These are phyloP conservation scores for Torulaspora maleeae DNA, from an alignment of 805 yeast genomes.

Conservation along the genomic window DNA sequence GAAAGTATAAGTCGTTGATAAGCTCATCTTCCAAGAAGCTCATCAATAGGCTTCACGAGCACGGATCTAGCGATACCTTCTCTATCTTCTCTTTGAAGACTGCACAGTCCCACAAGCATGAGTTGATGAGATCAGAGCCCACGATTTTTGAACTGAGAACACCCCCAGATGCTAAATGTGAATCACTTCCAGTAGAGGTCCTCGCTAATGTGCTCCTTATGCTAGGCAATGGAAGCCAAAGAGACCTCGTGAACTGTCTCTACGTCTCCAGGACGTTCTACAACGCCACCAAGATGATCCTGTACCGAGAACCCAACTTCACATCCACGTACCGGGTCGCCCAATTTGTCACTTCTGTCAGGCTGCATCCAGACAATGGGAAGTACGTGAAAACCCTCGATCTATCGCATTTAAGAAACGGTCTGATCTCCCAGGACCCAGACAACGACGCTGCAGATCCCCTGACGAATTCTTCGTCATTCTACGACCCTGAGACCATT, in stretches of 20 bases:
- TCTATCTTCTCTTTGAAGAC: constrained; percentile 31
- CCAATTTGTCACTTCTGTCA: constrained; percentile 68
- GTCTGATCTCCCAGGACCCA: constrained; percentile 24
- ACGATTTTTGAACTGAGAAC: constrained; percentile 9
- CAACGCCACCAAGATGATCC: constrained; percentile 45
- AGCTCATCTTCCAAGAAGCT: constrained; percentile 28
- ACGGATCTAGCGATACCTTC: constrained; percentile 30
- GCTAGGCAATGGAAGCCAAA: constrained; percentile 10
- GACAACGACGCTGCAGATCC: neutral
- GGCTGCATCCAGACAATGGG: constrained; percentile 54
- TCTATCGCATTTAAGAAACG: constrained; percentile 46
- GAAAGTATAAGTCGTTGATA: constrained; percentile 26
- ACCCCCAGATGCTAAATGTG: constrained; percentile 22
- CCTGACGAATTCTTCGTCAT: constrained; percentile 8
- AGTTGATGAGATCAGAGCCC: constrained; percentile 3
- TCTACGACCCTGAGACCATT: constrained; percentile 3
- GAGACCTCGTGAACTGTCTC: constrained; percentile 42
- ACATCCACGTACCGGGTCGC: constrained; percentile 74
- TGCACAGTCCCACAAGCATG: constrained; percentile 19
- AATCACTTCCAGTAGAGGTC: constrained; percentile 35
- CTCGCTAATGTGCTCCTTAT: constrained; percentile 25
- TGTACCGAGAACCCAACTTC: constrained; percentile 53
- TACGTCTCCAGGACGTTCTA: constrained; percentile 51
- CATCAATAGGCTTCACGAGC: constrained; percentile 33
- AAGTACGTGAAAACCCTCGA: constrained; percentile 52